These are phyloP conservation scores for Ramaria rubella DNA, from an alignment of 768 basidiomycete genomes.

Conservation along the genomic window DNA sequence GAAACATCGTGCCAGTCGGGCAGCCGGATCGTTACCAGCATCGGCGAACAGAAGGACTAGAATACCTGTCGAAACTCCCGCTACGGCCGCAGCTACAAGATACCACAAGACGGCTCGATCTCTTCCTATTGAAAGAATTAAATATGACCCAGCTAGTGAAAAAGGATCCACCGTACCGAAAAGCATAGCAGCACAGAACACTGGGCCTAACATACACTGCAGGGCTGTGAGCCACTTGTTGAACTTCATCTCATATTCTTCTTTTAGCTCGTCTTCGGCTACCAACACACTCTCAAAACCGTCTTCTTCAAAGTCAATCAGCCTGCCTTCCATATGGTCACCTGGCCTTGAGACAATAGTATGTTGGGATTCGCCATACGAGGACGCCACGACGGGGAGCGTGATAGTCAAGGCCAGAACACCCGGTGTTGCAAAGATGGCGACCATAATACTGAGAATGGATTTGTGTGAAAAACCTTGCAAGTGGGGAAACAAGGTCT, in stretches of 20 bases:
- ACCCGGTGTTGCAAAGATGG: conserved; percentile 76
- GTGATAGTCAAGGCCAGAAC: conserved; percentile 83
- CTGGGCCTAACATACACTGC: conserved; percentile 77
- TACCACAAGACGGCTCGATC: conserved; percentile 42
- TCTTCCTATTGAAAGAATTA: conserved; percentile 32
- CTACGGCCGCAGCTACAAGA: conserved; percentile 44
- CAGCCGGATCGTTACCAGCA: conserved; percentile 48
- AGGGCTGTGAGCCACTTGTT: conserved; percentile 81
- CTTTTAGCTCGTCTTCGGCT: conserved; percentile 67
- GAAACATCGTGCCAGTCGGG: conserved; percentile 68
- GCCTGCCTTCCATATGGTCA: conserved; percentile 32
- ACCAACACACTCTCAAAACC: conserved; percentile 63
- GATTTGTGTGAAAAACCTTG: conserved; percentile 68
- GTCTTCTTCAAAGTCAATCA: conserved; percentile 73
- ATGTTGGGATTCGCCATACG: conserved; percentile 34
- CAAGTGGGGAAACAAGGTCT: conserved; percentile 82
- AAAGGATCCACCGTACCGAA: conserved; percentile 49
- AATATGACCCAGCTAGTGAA: neutral
- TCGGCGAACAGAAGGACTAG: conserved; percentile 56
- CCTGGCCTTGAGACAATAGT: neutral
- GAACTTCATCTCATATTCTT: conserved; percentile 59
- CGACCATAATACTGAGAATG: conserved; percentile 60
- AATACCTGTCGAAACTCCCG: conserved; percentile 47
- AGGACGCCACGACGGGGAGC: conserved; percentile 78
- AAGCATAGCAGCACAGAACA: conserved; percentile 70